phyloP scores from a whole-genome alignment of 2,329 filamentous ascomycete genomes.

The Curvularia sp. region DNA sequence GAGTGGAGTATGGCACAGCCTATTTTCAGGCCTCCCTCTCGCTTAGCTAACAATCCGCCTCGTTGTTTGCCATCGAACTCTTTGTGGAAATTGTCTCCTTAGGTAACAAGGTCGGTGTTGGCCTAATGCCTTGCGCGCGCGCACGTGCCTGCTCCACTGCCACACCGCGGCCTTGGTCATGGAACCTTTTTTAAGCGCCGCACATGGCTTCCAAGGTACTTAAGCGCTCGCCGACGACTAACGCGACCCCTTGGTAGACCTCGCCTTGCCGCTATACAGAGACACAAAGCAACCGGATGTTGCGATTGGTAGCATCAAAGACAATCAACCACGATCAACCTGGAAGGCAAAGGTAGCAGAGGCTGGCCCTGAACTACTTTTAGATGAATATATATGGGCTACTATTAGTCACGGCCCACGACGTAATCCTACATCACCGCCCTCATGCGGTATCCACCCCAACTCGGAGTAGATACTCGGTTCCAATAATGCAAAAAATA shows the following conservation, averaged over 20 bases:
- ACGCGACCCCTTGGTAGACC: conserved; percentile 3
- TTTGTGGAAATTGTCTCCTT: not conserved
- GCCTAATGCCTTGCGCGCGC: conserved; percentile 5
- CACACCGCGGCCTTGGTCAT: conserved; percentile 5
- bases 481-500: conserved; percentile 1
- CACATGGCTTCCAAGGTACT: conserved; percentile 9
- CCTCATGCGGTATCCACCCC: not conserved
- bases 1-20: not conserved
- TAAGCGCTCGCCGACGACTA: conserved; percentile 8
- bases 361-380: not conserved
- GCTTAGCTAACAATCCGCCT: too few species aligned
- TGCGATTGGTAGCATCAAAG: not conserved
- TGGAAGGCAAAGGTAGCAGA: not conserved
- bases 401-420: not conserved
- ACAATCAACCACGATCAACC: not conserved
- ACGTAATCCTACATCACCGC: conserved; percentile 1
- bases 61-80: not conserved
- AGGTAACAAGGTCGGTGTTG: conserved; percentile 1
- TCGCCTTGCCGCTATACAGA: not conserved
- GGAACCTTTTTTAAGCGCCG: conserved; percentile 5
- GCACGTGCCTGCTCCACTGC: conserved; percentile 1
- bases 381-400: not conserved
- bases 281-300: not conserved
- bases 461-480: not conserved
- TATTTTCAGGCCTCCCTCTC: not conserved